These are phyloP conservation scores for Viola pubescens DNA, from an alignment of 441 rosid species.

Conservation along the genomic window DNA sequence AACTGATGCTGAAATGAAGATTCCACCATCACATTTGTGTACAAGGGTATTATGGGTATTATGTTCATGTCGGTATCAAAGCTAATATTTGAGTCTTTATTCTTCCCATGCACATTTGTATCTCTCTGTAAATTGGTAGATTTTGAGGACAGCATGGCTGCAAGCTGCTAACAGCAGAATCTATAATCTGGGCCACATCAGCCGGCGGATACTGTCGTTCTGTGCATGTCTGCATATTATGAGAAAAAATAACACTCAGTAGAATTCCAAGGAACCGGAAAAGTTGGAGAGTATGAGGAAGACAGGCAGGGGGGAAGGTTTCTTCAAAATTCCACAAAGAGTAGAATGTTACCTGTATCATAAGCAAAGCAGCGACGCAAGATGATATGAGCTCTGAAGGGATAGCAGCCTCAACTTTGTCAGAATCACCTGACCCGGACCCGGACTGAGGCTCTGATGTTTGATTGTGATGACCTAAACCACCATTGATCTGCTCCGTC, in stretches of 20 bases:
- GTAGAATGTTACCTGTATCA: constrained; percentile 61
- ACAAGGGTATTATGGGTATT: constrained; percentile 9
- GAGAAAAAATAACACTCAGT: constrained; percentile 6
- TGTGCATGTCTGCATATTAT: constrained; percentile 61
- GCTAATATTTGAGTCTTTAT: constrained; percentile 92
- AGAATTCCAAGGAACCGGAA: background rate
- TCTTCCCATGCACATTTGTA: constrained; percentile 90
- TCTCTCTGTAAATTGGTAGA: constrained; percentile 69
- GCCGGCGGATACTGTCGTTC: constrained; percentile 84
- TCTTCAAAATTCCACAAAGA: background rate
- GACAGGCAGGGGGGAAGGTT: background rate
- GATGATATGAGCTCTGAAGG: constrained; percentile 78
- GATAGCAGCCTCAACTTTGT: constrained; percentile 38
- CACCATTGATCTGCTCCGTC: constrained; percentile 40
- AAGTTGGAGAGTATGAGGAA: background rate
- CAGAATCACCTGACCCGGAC: constrained; percentile 29
- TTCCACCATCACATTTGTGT: constrained; percentile 11
- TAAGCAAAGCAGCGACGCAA: constrained; percentile 76
- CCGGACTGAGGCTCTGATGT: constrained; percentile 25
- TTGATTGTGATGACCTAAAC: constrained; percentile 24
- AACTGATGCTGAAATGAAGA: background rate
- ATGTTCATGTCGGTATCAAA: constrained; percentile 62
- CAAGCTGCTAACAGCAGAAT: constrained; percentile 70
- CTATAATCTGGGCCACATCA: constrained; percentile 85
- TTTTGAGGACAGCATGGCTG: constrained; percentile 79